phyloP scores from a whole-genome alignment of 164 flowering plant genomes.

The Vitis rupestris region DNA sequence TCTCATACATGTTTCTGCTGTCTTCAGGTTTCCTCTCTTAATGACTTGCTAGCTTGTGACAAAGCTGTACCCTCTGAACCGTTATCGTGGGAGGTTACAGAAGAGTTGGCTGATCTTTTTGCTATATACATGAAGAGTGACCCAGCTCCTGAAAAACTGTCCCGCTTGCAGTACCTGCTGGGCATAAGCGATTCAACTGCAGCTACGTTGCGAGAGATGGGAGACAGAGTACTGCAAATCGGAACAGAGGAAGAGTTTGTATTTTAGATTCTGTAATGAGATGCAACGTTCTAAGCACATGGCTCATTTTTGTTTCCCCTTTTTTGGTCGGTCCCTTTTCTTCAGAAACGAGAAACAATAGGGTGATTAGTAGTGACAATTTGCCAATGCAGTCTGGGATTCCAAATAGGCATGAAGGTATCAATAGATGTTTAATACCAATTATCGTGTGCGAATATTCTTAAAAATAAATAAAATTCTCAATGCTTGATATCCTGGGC shows the following conservation, averaged over 20 bases:
- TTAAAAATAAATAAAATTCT: too few species aligned
- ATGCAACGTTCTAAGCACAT: not conserved
- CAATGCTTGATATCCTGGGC: too few species aligned
- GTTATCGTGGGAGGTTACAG: conserved; percentile 80
- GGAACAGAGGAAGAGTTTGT: conserved; percentile 69
- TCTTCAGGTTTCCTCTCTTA: conserved; percentile 79
- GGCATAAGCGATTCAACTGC: conserved; percentile 72
- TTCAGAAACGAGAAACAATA: not conserved
- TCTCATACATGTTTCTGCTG: not conserved
- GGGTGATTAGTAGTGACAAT: not conserved
- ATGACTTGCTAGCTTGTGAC: conserved; percentile 92
- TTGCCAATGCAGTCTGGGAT: not conserved
- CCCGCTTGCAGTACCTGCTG: conserved; percentile 79
- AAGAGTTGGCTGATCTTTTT: conserved; percentile 79
- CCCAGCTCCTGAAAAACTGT: conserved; percentile 62
- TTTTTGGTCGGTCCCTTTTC: not conserved
- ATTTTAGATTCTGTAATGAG: conserved; percentile 33
- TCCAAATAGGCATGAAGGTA: not conserved
- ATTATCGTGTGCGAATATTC: too few species aligned
- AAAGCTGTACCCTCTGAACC: conserved; percentile 83
- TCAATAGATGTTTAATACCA: too few species aligned
- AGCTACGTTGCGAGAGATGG: conserved; percentile 47
- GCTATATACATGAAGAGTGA: conserved; percentile 57
- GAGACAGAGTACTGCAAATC: conserved; percentile 29
- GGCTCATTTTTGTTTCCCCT: conserved; percentile 7